Evolutionary conservation across 140 eudicot species (phyloP).

Genomic region (Senecio squalidus): DNA sequence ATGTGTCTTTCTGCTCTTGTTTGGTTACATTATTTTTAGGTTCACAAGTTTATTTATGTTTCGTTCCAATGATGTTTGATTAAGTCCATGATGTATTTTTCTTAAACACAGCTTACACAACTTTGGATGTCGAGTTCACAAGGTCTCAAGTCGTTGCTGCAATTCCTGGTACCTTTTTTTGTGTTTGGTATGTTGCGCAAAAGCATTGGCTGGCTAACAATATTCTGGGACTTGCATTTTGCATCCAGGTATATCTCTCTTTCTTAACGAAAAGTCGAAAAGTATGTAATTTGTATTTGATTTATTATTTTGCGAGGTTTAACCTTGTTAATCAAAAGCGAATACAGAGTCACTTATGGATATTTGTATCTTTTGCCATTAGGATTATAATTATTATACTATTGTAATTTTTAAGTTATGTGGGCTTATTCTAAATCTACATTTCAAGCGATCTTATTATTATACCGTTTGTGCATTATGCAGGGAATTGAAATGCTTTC

Average conservation of each 20-base stretch:
- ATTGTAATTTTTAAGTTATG: background rate
- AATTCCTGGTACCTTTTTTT: slow-evolving; percentile 88
- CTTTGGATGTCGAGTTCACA: slow-evolving; percentile 84
- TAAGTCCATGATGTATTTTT: slow-evolving; percentile 6
- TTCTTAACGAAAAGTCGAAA: background rate
- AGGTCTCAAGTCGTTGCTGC: slow-evolving; percentile 83
- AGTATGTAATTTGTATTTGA: background rate
- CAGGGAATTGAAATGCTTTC: slow-evolving; percentile 99
- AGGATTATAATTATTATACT: background rate
- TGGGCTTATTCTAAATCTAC: background rate
- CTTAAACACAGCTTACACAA: slow-evolving; percentile 33
- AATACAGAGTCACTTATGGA: background rate
- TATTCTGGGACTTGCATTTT: slow-evolving; percentile 85
- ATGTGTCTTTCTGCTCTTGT: slow-evolving; percentile 9
- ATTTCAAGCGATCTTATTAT: background rate
- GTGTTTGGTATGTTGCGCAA: slow-evolving; percentile 93
- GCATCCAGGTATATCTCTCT: slow-evolving; percentile 66
- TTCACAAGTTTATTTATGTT: background rate
- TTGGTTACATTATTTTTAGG: background rate
- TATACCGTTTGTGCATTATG: background rate
- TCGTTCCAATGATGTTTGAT: slow-evolving; percentile 5
- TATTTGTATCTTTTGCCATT: background rate
- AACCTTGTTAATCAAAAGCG: background rate
- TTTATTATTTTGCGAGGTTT: no score
- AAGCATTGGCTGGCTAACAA: slow-evolving; percentile 99